Percentiles rank a stretch among this genome's conserved stretches.
These are phyloP conservation scores for Xenoacremonium recifei DNA, from an alignment of 2,329 filamentous ascomycete genomes.

Conservation along the genomic window DNA sequence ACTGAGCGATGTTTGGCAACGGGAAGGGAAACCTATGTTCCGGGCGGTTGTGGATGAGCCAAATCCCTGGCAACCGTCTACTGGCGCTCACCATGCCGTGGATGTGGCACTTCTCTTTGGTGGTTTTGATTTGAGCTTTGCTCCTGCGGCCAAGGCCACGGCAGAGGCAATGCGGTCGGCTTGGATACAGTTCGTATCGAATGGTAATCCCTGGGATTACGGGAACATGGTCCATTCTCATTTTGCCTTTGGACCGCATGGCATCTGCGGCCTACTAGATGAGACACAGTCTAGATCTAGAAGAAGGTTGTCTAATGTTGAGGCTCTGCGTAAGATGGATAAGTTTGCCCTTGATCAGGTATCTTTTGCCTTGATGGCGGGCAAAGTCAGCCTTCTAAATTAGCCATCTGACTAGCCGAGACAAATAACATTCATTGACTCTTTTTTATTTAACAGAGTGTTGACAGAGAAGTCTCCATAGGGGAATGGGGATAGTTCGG, in stretches of 20 bases:
- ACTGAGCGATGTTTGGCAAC: conserved; percentile 16
- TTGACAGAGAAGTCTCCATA: no score
- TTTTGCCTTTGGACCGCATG: conserved; percentile 38
- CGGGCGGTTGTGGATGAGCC: conserved; percentile 42
- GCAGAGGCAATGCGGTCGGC: conserved; percentile 35
- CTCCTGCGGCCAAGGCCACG: conserved; percentile 31
- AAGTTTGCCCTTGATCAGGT: conserved; percentile 28
- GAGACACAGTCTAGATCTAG: conserved; percentile 25
- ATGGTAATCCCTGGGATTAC: conserved; percentile 39
- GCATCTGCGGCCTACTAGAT: conserved; percentile 34
- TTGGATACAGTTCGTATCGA: conserved; percentile 39
- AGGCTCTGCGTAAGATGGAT: conserved; percentile 28
- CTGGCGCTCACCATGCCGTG: conserved; percentile 44
- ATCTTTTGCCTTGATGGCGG: conserved; percentile 33
- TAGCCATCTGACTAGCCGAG: no score
- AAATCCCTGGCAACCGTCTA: conserved; percentile 46
- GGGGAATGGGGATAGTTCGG: no score
- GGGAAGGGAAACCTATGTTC: conserved; percentile 30
- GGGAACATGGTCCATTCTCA: not conserved
- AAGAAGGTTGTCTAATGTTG: conserved; percentile 4
- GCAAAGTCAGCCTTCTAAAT: conserved; percentile 40
- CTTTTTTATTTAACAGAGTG: no score
- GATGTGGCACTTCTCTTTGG: conserved; percentile 45
- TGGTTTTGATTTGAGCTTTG: conserved; percentile 36
- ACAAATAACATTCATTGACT: no score